A percentile compares a stretch with the other conserved stretches of the same genome.
Evolutionary conservation across 148 eudicot genomes (phyloP).

Genomic region (Fallopia convolvulus): DNA sequence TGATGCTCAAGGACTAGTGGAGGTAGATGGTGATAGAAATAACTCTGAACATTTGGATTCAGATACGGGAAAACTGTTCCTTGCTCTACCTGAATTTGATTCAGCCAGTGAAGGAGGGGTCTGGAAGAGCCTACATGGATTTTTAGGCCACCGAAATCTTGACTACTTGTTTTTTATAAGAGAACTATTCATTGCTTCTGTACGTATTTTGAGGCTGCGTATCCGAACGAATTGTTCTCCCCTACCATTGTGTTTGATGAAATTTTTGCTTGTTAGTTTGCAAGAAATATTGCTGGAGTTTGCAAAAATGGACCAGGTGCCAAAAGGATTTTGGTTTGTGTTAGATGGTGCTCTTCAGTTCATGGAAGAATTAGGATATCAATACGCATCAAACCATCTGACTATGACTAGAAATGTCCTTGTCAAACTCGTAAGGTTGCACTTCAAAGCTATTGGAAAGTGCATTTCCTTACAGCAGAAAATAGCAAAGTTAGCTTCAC

Average conservation of each 20-base stretch:
- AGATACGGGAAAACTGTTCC: conserved; percentile 12
- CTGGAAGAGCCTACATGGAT: conserved; percentile 32
- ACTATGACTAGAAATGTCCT: conserved; percentile 32
- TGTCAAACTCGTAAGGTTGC: conserved; percentile 51
- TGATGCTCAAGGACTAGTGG: conserved; percentile 15
- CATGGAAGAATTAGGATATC: conserved; percentile 66
- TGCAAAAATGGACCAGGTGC: conserved; percentile 28
- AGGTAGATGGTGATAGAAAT: conserved; percentile 11
- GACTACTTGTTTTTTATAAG: conserved; percentile 62
- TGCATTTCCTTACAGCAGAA: conserved; percentile 85
- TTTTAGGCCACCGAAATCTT: conserved; percentile 52
- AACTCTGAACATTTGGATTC: conserved; percentile 16
- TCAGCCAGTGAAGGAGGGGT: conserved; percentile 24
- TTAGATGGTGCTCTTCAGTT: conserved; percentile 63
- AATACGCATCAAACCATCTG: conserved; percentile 35
- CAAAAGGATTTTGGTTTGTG: conserved; percentile 35
- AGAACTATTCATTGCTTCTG: conserved; percentile 60
- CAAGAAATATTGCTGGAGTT: conserved; percentile 49
- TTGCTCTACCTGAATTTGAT: conserved; percentile 30
- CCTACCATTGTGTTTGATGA: conserved; percentile 33
- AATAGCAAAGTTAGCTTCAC: conserved; percentile 59
- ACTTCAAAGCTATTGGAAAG: conserved; percentile 67
- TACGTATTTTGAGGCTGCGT: conserved; percentile 62
- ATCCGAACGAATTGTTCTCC: conserved; percentile 37
- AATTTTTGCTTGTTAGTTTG: conserved; percentile 45